These are phyloP conservation scores for Heterobasidion irregulare DNA, from an alignment of 1,284 basidiomycete species.

Conservation along the genomic window DNA sequence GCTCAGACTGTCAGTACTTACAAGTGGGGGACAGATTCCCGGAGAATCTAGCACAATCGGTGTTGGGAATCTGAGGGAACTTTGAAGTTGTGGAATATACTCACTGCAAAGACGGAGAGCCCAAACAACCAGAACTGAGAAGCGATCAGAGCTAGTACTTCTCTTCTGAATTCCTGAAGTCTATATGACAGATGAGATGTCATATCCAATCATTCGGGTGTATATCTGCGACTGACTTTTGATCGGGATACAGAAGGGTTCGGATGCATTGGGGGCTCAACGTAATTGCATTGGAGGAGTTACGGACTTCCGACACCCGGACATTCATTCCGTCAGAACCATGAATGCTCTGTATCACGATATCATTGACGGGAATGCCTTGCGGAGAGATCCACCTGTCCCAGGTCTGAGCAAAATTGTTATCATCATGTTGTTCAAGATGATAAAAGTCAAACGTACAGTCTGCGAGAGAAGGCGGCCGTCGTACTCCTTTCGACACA, in stretches of 20 bases:
- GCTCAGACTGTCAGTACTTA: slow-evolving; percentile 30
- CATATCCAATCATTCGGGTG: background rate
- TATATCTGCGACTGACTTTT: slow-evolving; percentile 25
- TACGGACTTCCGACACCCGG: slow-evolving; percentile 13
- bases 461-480: background rate
- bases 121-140: slow-evolving; percentile 53
- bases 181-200: slow-evolving; percentile 18
- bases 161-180: slow-evolving; percentile 36
- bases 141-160: slow-evolving; percentile 41
- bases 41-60: slow-evolving; percentile 23
- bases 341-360: background rate
- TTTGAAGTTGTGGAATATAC: slow-evolving; percentile 40
- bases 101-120: slow-evolving; percentile 39
- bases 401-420: background rate
- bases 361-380: background rate
- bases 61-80: slow-evolving; percentile 8
- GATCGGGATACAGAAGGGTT: slow-evolving; percentile 32
- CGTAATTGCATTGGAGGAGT: slow-evolving; percentile 13
- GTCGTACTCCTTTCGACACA: background rate
- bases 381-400: background rate
- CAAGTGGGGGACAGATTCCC: slow-evolving; percentile 51
- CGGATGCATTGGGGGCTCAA: slow-evolving; percentile 32
- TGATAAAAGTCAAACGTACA: background rate
- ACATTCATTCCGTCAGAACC: slow-evolving; percentile 6
- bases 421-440: background rate